These are phyloP conservation scores for Mrakia blollopis DNA, from an alignment of 768 basidiomycete species.

Conservation along the genomic window DNA sequence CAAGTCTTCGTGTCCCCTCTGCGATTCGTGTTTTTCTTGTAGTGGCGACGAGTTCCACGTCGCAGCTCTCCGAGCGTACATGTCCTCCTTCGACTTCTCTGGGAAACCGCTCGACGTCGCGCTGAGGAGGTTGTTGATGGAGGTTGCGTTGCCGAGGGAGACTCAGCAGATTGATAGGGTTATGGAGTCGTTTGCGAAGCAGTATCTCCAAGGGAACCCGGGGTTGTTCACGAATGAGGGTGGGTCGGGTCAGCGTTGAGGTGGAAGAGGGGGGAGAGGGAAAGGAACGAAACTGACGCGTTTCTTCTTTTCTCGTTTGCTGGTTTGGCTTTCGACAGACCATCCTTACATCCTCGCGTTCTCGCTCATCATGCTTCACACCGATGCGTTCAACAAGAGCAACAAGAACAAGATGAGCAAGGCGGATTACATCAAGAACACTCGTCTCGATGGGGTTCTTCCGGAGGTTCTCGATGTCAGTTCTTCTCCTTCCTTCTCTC, in stretches of 20 bases:
- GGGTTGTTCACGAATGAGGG: constrained; percentile 72
- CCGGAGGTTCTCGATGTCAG: constrained; percentile 80
- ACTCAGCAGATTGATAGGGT: constrained; percentile 98
- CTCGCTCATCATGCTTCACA: constrained; percentile 97
- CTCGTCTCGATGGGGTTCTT: constrained; percentile 73
- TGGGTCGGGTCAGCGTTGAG: constrained; percentile 37
- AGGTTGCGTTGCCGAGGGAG: constrained; percentile 84
- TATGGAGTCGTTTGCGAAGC: constrained; percentile 85
- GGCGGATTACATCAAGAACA: constrained; percentile 88
- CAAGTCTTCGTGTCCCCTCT: not conserved
- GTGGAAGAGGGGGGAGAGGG: not conserved
- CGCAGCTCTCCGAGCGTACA: constrained; percentile 64
- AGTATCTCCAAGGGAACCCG: constrained; percentile 79
- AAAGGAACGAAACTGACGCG: constrained; percentile 1
- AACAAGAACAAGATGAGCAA: constrained; percentile 98
- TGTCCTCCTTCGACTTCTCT: constrained; percentile 70
- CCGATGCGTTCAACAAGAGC: constrained; percentile 94
- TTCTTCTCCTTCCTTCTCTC: not conserved
- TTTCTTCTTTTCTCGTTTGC: not conserved
- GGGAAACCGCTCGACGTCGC: constrained; percentile 85
- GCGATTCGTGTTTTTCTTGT: not conserved
- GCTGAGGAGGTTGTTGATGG: constrained; percentile 80
- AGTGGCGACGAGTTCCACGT: constrained; percentile 70
- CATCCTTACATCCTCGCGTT: constrained; percentile 94
- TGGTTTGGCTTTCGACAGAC: constrained; percentile 57